These are phyloP conservation scores for Ophiobolus disseminans DNA, from an alignment of 2,329 filamentous ascomycete species.

Conservation along the genomic window DNA sequence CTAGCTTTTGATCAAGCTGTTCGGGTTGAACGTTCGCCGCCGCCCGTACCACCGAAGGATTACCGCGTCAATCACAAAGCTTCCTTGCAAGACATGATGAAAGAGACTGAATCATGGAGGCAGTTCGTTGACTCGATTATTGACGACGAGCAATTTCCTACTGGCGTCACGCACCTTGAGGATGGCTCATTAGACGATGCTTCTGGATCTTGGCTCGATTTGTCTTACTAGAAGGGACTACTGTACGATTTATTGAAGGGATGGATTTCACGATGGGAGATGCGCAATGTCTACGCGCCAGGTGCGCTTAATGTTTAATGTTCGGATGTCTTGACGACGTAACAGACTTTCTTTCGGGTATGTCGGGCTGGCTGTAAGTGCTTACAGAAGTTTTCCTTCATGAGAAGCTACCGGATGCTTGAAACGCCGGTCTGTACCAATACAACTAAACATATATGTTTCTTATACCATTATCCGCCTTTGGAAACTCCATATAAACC, in stretches of 20 bases:
- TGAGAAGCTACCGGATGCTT: background rate
- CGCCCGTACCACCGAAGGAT: conserved; percentile 24
- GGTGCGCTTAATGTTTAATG: conserved; percentile 3
- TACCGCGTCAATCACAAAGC: conserved; percentile 2
- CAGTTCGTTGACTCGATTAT: conserved; percentile 1
- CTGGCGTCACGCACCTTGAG: conserved; percentile 1
- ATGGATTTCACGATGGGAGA: background rate
- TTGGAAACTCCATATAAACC: no score
- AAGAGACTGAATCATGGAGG: conserved; percentile 4
- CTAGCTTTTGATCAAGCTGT: conserved; percentile 30
- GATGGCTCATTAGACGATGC: conserved; percentile 1
- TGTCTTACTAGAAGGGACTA: background rate
- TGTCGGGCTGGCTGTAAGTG: background rate
- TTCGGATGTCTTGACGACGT: background rate
- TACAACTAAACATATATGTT: no score
- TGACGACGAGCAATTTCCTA: conserved; percentile 3
- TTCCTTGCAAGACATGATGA: background rate
- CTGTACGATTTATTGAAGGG: background rate
- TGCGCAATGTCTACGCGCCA: background rate
- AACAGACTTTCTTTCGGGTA: background rate
- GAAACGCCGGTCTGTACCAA: no score
- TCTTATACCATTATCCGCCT: no score
- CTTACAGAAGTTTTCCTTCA: background rate
- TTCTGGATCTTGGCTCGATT: background rate
- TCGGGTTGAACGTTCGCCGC: conserved; percentile 3